Base-by-base conservation (phyloP, 2,329 filamentous ascomycete genomes). In the Talaromyces sp. region DNA sequence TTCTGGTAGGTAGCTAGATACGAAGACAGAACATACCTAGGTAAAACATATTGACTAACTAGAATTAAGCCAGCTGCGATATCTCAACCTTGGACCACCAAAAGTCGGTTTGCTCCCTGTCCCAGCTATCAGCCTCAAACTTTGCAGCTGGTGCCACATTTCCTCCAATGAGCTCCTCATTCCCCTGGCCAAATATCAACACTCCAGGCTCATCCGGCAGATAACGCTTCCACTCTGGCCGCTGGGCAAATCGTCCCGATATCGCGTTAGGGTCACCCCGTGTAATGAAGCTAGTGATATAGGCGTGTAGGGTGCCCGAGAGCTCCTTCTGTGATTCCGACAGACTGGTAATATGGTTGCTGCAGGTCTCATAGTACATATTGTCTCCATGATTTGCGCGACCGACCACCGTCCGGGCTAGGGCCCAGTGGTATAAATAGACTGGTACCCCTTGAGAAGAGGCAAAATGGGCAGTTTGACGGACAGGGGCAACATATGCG, bases 401-500 rank as follows among this genome's bases (percentile, higher is more conserved):
- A 8, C 78, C 77, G 13, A 80, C 68, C 0, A 82, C 70, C 0
- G 76, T 80, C 5, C 77, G 77, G 3, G 81, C 77, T 0, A 84
- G 71, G 0, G 84, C 84, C 85, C 85, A 85, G 70, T 84, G 82
- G 67, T 86, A 86, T 3, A 85, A 70, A 56, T 81, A 86, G 0
- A 85, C 79, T 0, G 82, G 78, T 0, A 72, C 71, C 0, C 73
- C 68, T 15, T 76, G 70, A 0, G 70, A 54, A 3, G 77, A 76
- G 5, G 76, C 78, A 31, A 78, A 76, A 5, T 75, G 68, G 1
- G 79, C 81, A 0, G 82, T 84, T 64, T 83, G 81, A 0, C 80
- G 77, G 0, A 83, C 81, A 0, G 82, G 82, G 6, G 79, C 80
- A 0, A 81, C 80, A 61, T 84, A 84, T 0, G 81, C 81, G 61